Conservation (phyloP, 73 alveolate species). For the Tetrahymena thermophila region DNA sequence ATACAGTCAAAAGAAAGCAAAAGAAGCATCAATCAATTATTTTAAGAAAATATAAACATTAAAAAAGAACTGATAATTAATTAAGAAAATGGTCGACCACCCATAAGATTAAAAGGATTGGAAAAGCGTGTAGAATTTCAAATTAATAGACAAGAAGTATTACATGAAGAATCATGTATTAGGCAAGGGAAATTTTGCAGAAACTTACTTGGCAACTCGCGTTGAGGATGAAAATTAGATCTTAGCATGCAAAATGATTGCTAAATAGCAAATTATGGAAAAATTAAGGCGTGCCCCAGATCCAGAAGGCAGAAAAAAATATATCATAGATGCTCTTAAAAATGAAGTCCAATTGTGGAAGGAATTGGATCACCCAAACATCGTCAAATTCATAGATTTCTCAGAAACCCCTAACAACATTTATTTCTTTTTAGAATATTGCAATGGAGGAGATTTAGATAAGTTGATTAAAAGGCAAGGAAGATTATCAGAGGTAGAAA, state of each 20-base stretch:
- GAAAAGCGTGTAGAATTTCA: background rate
- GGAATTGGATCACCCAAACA: constrained; percentile 36
- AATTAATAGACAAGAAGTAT: constrained; percentile 35
- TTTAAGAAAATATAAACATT: background rate
- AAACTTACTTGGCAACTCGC: constrained; percentile 40
- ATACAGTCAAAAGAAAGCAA: background rate
- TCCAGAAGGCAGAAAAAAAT: constrained; percentile 26
- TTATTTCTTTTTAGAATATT: constrained; percentile 40
- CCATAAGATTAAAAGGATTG: background rate
- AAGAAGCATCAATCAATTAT: background rate
- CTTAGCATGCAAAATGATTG: constrained; percentile 39
- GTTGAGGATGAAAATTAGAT: constrained; percentile 28
- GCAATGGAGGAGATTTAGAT: constrained; percentile 38
- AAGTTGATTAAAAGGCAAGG: constrained; percentile 8
- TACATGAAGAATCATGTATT: constrained; percentile 25
- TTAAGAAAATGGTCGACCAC: background rate
- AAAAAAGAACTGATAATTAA: background rate
- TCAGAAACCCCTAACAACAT: constrained; percentile 38
- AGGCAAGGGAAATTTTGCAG: constrained; percentile 47
- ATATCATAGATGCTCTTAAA: constrained; percentile 16
- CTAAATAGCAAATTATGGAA: constrained; percentile 34
- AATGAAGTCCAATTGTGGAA: constrained; percentile 39
- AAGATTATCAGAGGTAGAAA: constrained; percentile 15
- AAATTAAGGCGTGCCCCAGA: constrained; percentile 12
- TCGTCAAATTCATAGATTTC: constrained; percentile 38